Conservation (phyloP, 495 filamentous ascomycete species). For the Annulohypoxylon bovei region DNA sequence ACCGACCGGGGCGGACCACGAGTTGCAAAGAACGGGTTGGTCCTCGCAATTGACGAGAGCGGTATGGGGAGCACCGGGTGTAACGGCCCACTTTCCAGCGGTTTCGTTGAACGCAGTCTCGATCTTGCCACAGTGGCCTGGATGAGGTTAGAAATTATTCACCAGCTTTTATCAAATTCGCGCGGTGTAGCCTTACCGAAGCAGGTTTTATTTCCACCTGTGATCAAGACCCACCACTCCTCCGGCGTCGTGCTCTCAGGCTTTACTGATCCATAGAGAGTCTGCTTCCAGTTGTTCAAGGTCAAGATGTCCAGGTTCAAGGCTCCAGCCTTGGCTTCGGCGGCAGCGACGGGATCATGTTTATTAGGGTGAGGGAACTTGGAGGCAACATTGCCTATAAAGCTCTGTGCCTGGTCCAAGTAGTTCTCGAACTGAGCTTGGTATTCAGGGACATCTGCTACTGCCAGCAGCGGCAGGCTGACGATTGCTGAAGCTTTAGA, state of each 20-base stretch:
- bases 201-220: constrained; percentile 90
- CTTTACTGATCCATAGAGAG: constrained; percentile 69
- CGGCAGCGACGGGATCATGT: constrained; percentile 52
- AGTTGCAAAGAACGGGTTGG: constrained; percentile 81
- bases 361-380: constrained; percentile 64
- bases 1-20: constrained; percentile 78
- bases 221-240: constrained; percentile 84
- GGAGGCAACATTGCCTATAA: constrained; percentile 68
- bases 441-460: constrained; percentile 65
- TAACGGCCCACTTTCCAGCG: constrained; percentile 70
- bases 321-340: constrained; percentile 49
- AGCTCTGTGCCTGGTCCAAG: constrained; percentile 68
- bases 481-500: constrained; percentile 67
- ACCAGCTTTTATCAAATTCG: constrained; percentile 64
- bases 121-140: constrained; percentile 57
- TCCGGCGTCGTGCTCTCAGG: constrained; percentile 65
- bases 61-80: constrained; percentile 74
- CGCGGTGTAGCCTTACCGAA: constrained; percentile 67
- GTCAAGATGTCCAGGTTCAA: constrained; percentile 69
- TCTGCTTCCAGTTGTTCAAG: constrained; percentile 75
- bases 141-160: constrained; percentile 47
- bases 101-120: constrained; percentile 69
- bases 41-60: constrained; percentile 82
- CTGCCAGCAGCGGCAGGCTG: constrained; percentile 75
- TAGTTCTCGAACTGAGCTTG: constrained; percentile 76